These are phyloP conservation scores for Ocimum tenuiflorum DNA, from an alignment of 257 asterid species.

Conservation along the genomic window DNA sequence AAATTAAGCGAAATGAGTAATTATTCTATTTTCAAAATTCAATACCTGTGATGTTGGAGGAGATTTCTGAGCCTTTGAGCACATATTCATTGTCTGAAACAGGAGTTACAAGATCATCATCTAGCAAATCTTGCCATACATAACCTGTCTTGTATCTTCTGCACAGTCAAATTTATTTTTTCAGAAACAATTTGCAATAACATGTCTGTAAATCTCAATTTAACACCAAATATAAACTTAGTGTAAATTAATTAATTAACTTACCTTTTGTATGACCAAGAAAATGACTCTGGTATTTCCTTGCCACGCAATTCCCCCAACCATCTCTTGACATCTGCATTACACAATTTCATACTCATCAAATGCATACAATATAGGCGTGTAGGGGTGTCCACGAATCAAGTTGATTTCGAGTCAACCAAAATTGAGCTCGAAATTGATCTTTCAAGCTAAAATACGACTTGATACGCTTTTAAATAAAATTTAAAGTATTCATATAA, in stretches of 20 bases:
- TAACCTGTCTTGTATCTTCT: conserved; percentile 75
- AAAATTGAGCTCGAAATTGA: too few species aligned
- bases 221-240: too few species aligned
- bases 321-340: conserved; percentile 84
- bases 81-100: conserved; percentile 85
- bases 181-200: too few species aligned
- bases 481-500: too few species aligned
- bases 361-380: too few species aligned
- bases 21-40: background rate
- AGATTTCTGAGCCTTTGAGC: conserved; percentile 75
- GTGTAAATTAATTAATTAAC: too few species aligned
- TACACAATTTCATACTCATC: background rate
- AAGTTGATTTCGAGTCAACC: too few species aligned
- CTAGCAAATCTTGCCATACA: conserved; percentile 90
- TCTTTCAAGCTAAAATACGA: too few species aligned
- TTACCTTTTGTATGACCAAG: conserved; percentile 90
- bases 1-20: too few species aligned
- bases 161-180: background rate
- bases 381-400: too few species aligned
- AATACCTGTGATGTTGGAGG: conserved; percentile 38
- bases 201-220: background rate
- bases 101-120: conserved; percentile 92
- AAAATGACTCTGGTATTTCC: conserved; percentile 70
- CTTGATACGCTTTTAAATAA: too few species aligned
- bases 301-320: conserved; percentile 73